These are phyloP conservation scores for Dothiorella sarmentorum DNA, from an alignment of 2,329 filamentous ascomycete species.

Conservation along the genomic window DNA sequence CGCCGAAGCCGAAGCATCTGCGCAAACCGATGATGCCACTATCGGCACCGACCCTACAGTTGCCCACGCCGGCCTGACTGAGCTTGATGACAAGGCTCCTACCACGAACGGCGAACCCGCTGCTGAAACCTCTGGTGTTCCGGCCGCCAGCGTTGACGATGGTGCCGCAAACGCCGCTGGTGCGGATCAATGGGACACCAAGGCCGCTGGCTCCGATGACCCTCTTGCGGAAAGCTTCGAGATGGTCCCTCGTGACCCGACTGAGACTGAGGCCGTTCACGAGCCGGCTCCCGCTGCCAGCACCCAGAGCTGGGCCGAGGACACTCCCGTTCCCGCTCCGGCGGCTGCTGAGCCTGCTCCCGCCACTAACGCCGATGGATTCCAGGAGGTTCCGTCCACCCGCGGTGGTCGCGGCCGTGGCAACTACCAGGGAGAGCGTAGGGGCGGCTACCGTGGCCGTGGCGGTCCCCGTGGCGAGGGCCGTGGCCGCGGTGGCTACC, in stretches of 20 bases:
- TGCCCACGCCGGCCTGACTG: conserved; percentile 63
- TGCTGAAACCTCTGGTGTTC: conserved; percentile 30
- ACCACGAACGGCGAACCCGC: conserved; percentile 31
- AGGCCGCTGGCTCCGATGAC: conserved; percentile 45
- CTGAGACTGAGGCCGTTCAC: conserved; percentile 68
- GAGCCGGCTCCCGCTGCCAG: conserved; percentile 54
- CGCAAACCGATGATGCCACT: conserved; percentile 33
- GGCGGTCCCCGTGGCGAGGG: conserved; percentile 44
- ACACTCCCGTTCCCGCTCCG: conserved; percentile 47
- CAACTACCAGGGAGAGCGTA: conserved; percentile 41
- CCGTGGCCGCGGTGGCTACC: conserved; percentile 35
- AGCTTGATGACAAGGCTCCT: conserved; percentile 51
- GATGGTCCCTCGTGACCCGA: conserved; percentile 67
- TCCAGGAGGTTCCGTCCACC: conserved; percentile 61
- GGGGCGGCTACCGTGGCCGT: conserved; percentile 52
- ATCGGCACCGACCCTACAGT: conserved; percentile 63
- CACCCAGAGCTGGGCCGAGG: conserved; percentile 78
- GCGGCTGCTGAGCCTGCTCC: conserved; percentile 22
- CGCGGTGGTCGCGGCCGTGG: conserved; percentile 50
- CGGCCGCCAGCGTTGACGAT: conserved; percentile 39
- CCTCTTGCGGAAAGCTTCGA: conserved; percentile 67
- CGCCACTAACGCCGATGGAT: conserved; percentile 56
- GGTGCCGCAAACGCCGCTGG: conserved; percentile 52
- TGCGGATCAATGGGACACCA: conserved; percentile 64
- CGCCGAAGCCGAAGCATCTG: conserved; percentile 41